Conservation (phyloP, 768 basidiomycete genomes). For the Mycena alexandri region DNA sequence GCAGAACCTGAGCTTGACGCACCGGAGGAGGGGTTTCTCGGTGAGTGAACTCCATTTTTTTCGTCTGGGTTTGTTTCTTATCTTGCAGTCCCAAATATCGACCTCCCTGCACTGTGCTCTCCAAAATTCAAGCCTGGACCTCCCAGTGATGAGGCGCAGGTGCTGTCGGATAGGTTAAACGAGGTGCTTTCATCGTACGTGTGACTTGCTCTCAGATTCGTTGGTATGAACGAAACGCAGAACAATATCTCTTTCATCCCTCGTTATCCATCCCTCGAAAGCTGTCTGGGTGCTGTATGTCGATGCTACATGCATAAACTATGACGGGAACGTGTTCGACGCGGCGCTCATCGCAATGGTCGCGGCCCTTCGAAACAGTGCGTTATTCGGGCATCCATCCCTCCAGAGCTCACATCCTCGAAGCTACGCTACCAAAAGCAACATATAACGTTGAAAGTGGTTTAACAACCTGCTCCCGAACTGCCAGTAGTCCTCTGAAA, state of each 20-base stretch:
- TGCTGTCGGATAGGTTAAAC: constrained; percentile 86
- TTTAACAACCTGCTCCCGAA: constrained; percentile 72
- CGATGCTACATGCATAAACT: constrained; percentile 96
- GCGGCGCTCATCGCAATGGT: constrained; percentile 90
- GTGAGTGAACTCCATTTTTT: constrained; percentile 55
- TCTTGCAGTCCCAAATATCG: constrained; percentile 90
- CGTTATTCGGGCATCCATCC: constrained; percentile 43
- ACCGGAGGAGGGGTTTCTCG: constrained; percentile 84
- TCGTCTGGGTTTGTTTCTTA: constrained; percentile 3
- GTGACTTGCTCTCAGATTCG: not conserved
- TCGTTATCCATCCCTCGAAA: constrained; percentile 86
- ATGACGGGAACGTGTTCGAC: constrained; percentile 96
- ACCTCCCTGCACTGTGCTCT: constrained; percentile 93
- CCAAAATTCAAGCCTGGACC: constrained; percentile 96
- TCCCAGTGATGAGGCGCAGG: constrained; percentile 94
- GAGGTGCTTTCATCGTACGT: constrained; percentile 82
- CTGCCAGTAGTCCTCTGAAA: constrained; percentile 57
- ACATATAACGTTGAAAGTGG: constrained; percentile 76
- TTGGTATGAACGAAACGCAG: constrained; percentile 9
- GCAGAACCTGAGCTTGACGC: constrained; percentile 88
- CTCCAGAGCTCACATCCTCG: not conserved
- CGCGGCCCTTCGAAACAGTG: constrained; percentile 88
- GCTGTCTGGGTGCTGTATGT: constrained; percentile 95
- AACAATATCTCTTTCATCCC: constrained; percentile 67
- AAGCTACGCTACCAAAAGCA: constrained; percentile 81